These are phyloP conservation scores for Gloeophyllum trabeum DNA, from an alignment of 768 basidiomycete species.

Conservation along the genomic window DNA sequence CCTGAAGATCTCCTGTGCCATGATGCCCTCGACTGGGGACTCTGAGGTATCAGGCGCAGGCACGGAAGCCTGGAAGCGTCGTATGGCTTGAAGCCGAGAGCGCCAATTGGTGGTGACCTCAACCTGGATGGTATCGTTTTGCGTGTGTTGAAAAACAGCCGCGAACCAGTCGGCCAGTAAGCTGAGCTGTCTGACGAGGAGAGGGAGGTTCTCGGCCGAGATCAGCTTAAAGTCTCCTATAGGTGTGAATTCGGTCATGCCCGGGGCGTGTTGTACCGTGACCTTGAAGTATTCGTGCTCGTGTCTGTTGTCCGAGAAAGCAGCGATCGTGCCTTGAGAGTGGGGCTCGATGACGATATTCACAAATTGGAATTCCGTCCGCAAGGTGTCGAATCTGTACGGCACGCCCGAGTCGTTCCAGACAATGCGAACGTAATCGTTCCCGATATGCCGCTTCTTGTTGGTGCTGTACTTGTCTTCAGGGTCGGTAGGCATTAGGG, in stretches of 20 bases:
- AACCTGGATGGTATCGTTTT: conserved; percentile 52
- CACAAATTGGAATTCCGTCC: conserved; percentile 92
- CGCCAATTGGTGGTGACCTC: conserved; percentile 91
- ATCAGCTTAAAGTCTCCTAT: conserved; percentile 92
- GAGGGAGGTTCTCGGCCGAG: conserved; percentile 75
- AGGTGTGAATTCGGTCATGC: conserved; percentile 92
- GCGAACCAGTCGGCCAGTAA: conserved; percentile 87
- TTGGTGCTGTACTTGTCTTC: conserved; percentile 61
- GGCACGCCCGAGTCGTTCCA: conserved; percentile 95
- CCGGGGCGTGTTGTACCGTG: conserved; percentile 74
- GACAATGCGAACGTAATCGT: conserved; percentile 91
- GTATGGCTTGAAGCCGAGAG: conserved; percentile 66
- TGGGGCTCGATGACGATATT: conserved; percentile 97
- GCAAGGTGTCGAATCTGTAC: conserved; percentile 86
- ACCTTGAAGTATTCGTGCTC: conserved; percentile 97
- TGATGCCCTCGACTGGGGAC: conserved; percentile 13
- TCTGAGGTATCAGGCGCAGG: conserved; percentile 6
- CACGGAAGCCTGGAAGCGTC: conserved; percentile 37
- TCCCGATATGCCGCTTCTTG: conserved; percentile 96
- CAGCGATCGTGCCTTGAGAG: conserved; percentile 72
- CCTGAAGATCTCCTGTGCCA: conserved; percentile 17
- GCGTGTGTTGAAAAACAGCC: conserved; percentile 67
- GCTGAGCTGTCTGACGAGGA: conserved; percentile 83
- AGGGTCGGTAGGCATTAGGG: conserved; percentile 82
- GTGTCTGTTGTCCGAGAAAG: conserved; percentile 73